phyloP scores from a whole-genome alignment of 257 asterid genomes.

The Henckelia pumila region DNA sequence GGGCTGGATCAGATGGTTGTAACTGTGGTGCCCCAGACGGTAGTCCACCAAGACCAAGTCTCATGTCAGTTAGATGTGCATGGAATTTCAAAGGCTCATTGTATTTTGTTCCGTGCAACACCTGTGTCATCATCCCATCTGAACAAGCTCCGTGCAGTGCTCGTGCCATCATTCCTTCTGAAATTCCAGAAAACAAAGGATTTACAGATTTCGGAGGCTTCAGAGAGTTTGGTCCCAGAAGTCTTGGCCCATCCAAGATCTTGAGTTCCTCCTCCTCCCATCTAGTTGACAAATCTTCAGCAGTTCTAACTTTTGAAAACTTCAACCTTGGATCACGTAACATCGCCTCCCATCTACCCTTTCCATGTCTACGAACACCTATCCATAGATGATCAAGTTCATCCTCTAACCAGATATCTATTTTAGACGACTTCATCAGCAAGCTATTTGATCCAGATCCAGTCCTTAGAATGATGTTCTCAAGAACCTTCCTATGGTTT shows the following conservation, averaged over 20 bases:
- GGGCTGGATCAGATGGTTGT: conserved; percentile 47
- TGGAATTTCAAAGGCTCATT: conserved; percentile 56
- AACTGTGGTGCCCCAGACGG: conserved; percentile 39
- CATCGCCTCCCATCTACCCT: conserved; percentile 92
- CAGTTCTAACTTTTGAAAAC: conserved; percentile 73
- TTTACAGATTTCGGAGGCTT: conserved; percentile 46
- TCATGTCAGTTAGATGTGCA: conserved; percentile 74
- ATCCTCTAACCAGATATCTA: conserved; percentile 88
- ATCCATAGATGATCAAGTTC: conserved; percentile 96
- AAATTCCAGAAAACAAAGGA: conserved; percentile 53
- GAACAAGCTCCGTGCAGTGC: conserved; percentile 45
- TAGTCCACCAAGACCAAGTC: conserved; percentile 69
- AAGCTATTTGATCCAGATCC: conserved; percentile 63
- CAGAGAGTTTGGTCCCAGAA: conserved; percentile 37
- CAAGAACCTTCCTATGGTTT: conserved; percentile 78
- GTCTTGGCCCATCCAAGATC: conserved; percentile 63
- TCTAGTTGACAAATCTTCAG: conserved; percentile 64
- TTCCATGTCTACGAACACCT: conserved; percentile 91
- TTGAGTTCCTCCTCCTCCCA: conserved; percentile 94
- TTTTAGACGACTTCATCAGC: conserved; percentile 46
- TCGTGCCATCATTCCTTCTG: conserved; percentile 74
- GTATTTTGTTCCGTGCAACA: conserved; percentile 55
- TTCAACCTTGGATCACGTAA: conserved; percentile 71
- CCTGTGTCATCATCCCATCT: conserved; percentile 53
- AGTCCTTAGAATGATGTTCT: conserved; percentile 68